Evolutionary conservation across 1,139 yeast genomes (phyloP), one percentile per base, ranked within the genome.

Genomic region (Suhomyces panamericanus): DNA sequence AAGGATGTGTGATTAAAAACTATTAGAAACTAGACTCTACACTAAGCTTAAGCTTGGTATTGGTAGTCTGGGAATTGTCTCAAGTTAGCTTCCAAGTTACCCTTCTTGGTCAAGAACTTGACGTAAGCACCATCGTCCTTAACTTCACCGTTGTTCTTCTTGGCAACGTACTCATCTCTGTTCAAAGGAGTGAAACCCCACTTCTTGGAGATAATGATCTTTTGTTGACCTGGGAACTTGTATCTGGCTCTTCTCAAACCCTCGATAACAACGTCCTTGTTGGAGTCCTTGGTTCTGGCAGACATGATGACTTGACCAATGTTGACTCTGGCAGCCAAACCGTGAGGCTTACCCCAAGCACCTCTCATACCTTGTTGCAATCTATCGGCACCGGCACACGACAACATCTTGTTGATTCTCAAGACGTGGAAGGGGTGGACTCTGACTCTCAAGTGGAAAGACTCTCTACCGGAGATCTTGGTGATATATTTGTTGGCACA

Each of bases 331-430:
- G 99, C 99, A 67, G 98, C 99, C 71, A 91, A 85, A 83, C 99
- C 99, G 69, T 91, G 96, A 70, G 99, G 99, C 83, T 93, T 93
- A 88, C 99, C 99, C 98, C 98, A 93, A 73, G 99, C 99, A 85
- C 96, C 96, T 88, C 99, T 91, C 99, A 93, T 93, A 89, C 99
- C 99, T 83, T 95, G 98, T 83, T 93, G 99, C 80, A 93, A 85
- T 87, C 99, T 89, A 91, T 93, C 99, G 75, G 99, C 99, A 87
- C 99, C 99, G 81, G 99, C 99, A 84, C 99, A 93, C 70, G 99
- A 93, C 96, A 93, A 89, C 99, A 93, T 93, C 87, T 93, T 93
- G 93, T 93, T 93, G 84, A 93, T 93, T 82, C 99, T 88, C 78
- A 93, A 87, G 64, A 95, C 99, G 85, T 93, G 99, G 98, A 87